Base-by-base conservation (phyloP, 2,329 filamentous ascomycete species). In the Talaromyces sp. region DNA sequence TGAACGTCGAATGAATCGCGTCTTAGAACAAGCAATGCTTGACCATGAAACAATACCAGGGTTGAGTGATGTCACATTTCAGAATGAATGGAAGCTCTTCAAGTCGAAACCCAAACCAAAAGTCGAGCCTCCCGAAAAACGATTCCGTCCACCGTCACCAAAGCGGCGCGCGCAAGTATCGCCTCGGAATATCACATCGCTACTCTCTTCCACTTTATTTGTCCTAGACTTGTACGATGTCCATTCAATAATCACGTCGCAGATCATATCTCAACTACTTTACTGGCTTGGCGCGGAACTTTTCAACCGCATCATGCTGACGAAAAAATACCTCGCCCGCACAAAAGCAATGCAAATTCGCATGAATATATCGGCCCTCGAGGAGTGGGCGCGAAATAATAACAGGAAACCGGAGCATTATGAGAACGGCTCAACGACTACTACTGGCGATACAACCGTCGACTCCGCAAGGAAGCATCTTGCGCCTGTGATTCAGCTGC, bases 311-410 rank as follows among this genome's bases (percentile, higher is more conserved):
- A 91, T 99, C 75, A 96, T 99, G 91, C 93, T 91, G 33, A 97
- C 96, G 71, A 87, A 92, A 67, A 93, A 93, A 74, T 99, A 97
- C 71, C 83, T 99, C 9, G 93, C 95, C 5, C 86, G 95, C 60
- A 99, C 95, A 18, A 99, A 99, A 76, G 95, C 95, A 3, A 99
- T 99, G 95, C 95, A 99, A 75, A 98, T 99, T 69, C 91, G 95
- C 68, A 98, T 99, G 93, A 99, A 99, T 73, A 87, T 99, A 6
- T 98, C 95, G 0, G 89, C 88, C 7, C 81, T 99, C 21, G 95
- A 99, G 75, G 95, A 99, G 72, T 99, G 95, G 95, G 93, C 95
- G 1, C 85, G 93, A 33, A 84, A 86, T 16, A 99, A 99, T 77
- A 98, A 96, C 73, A 86, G 95, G 31, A 89, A 96, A 68, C 92